Evolutionary conservation across 2,329 filamentous ascomycete species (phyloP).

Genomic region (Tolypocladium sp.): DNA sequence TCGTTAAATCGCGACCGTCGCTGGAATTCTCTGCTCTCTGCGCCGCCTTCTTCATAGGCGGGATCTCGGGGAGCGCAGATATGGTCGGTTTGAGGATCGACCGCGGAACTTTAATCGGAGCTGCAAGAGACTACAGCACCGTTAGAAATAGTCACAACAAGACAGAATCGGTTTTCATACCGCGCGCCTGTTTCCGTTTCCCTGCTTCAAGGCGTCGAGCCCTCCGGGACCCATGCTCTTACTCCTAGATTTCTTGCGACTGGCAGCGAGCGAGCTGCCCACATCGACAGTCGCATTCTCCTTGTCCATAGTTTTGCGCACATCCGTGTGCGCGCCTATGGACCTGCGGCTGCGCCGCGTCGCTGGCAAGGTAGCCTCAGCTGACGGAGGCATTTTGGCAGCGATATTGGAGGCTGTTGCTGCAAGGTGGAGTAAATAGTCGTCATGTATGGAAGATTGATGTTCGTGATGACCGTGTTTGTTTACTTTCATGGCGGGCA

Average conservation of each 20-base stretch:
- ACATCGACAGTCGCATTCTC: conserved; percentile 70
- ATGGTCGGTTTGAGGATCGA: conserved; percentile 80
- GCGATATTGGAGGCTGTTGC: conserved; percentile 11
- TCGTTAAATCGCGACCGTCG: conserved; percentile 4
- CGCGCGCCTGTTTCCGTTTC: conserved; percentile 68
- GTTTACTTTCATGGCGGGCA: conserved; percentile 23
- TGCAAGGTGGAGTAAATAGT: not conserved
- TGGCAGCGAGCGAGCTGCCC: conserved; percentile 40
- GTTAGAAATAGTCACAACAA: conserved; percentile 7
- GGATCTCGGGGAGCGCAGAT: conserved; percentile 55
- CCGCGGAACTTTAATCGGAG: conserved; percentile 40
- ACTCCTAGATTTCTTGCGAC: conserved; percentile 68
- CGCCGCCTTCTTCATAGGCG: conserved; percentile 43
- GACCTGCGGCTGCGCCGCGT: conserved; percentile 60
- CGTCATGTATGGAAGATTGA: not conserved
- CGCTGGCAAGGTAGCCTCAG: conserved; percentile 41
- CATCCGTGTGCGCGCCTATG: conserved; percentile 50
- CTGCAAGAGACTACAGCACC: conserved; percentile 43
- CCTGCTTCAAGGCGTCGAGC: conserved; percentile 69
- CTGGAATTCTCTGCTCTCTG: not conserved
- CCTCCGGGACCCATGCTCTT: conserved; percentile 95
- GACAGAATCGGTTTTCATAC: conserved; percentile 36
- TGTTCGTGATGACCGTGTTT: conserved; percentile 24
- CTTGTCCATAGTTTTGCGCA: conserved; percentile 52
- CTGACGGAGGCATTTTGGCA: conserved; percentile 20